A percentile compares a stretch with the other conserved stretches of the same genome.
These are phyloP conservation scores for Gnomoniopsis smithogilvyi DNA, from an alignment of 2,329 filamentous ascomycete genomes.

Conservation along the genomic window DNA sequence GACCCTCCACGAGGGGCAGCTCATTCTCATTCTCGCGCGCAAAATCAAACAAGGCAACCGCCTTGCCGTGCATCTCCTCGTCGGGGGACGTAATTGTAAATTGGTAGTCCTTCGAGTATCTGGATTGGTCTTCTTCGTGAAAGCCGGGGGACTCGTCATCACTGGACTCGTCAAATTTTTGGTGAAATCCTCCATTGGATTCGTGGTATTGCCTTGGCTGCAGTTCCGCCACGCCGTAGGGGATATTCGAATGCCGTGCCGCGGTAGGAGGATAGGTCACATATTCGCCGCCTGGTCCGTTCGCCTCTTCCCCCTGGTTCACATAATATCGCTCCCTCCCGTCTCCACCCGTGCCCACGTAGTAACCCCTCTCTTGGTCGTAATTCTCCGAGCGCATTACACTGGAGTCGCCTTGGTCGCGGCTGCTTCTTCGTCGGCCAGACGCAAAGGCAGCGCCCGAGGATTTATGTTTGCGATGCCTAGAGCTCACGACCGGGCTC, in stretches of 20 bases:
- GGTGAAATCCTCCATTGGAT: slow-evolving; percentile 47
- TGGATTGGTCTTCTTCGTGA: slow-evolving; percentile 64
- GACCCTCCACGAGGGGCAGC: slow-evolving; percentile 84
- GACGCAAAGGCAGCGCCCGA: slow-evolving; percentile 47
- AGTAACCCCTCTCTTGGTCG: slow-evolving; percentile 63
- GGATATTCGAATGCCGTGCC: slow-evolving; percentile 52
- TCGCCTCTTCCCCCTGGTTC: slow-evolving; percentile 64
- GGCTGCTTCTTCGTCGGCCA: slow-evolving; percentile 45
- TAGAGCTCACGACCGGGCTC: slow-evolving; percentile 81
- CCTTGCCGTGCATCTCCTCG: slow-evolving; percentile 96
- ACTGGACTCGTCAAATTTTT: slow-evolving; percentile 58
- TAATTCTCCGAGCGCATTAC: slow-evolving; percentile 48
- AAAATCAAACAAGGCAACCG: slow-evolving; percentile 94
- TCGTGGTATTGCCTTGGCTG: slow-evolving; percentile 43
- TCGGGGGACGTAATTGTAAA: slow-evolving; percentile 94
- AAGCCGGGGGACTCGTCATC: slow-evolving; percentile 56
- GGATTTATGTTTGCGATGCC: slow-evolving; percentile 84
- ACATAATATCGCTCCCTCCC: slow-evolving; percentile 74
- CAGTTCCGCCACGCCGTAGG: slow-evolving; percentile 43
- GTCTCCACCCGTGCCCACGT: slow-evolving; percentile 64
- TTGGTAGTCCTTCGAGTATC: slow-evolving; percentile 88
- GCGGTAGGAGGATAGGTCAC: slow-evolving; percentile 73
- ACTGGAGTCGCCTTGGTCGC: slow-evolving; percentile 36
- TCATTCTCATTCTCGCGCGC: slow-evolving; percentile 95
- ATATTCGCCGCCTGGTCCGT: slow-evolving; percentile 75